Base-by-base conservation (phyloP, 2,329 filamentous ascomycete genomes). In the Cercospora canescens region DNA sequence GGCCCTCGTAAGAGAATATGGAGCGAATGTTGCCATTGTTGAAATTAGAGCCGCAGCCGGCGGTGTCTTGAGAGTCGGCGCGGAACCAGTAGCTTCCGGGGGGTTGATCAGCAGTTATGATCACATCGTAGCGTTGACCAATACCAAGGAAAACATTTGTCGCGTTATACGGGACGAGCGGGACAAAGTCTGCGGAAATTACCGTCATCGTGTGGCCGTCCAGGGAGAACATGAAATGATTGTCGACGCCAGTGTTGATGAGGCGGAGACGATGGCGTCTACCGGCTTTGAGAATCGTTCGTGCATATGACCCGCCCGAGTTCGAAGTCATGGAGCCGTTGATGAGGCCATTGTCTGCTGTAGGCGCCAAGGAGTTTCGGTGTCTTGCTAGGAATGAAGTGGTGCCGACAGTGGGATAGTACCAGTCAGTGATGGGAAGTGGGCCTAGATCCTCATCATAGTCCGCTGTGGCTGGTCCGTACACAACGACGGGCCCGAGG, bases 391-490 rank as follows among this genome's bases (percentile, higher is more conserved):
- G 56, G 71, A 70, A 54, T 73, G 73, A 68, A 3, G 72, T 69
- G 3, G 70, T 68, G 62, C 66, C 71, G 21, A 74, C 70, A 21
- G 71, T 72, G 24, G 66, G 70, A 62, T 76, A 76, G 67, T 75
- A 67, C 88, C 88, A 91, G 72, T 92, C 89, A 16, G 82, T 84
- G 6, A 90, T 73, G 28, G 88, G 81, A 1, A 90, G 70, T 11
- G 82, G 77, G 3, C 89, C 89, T 0, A 90, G 79, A 71, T 91
- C 89, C 57, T 85, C 81, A 66, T 91, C 88, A 70, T 89, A 90
- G 71, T 87, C 81, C 14, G 82, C 80, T 2, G 84, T 83, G 0
- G 83, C 81, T 0, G 88, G 88, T 0, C 88, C 88, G 62, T 89
- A 82, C 70, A 90, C 87, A 18, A 89, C 77, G 37, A 91, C 85